Conservation (phyloP, 495 filamentous ascomycete genomes). For the Letharia lupina region DNA sequence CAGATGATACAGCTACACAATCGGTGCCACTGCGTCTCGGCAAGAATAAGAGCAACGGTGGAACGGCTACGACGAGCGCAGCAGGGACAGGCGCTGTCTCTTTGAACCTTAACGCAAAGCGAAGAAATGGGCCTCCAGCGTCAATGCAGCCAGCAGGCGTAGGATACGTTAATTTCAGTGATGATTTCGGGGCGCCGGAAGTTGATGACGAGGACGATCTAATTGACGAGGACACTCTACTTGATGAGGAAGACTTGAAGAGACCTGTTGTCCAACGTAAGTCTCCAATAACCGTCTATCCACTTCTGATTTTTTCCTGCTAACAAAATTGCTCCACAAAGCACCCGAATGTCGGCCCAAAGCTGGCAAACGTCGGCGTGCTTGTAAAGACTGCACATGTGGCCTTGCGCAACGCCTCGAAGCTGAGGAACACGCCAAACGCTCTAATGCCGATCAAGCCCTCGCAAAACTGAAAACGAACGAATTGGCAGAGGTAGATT, state of each 20-base stretch:
- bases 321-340: slow-evolving; percentile 28
- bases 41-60: slow-evolving; percentile 39
- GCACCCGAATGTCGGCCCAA: slow-evolving; percentile 77
- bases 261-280: slow-evolving; percentile 66
- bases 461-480: slow-evolving; percentile 62
- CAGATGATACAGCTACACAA: slow-evolving; percentile 51
- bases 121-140: slow-evolving; percentile 27
- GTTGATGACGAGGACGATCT: slow-evolving; percentile 69
- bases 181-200: slow-evolving; percentile 52
- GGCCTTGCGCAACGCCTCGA: slow-evolving; percentile 49
- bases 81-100: slow-evolving; percentile 28
- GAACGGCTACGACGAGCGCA: slow-evolving; percentile 27
- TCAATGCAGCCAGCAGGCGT: slow-evolving; percentile 45
- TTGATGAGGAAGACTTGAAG: slow-evolving; percentile 73
- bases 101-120: slow-evolving; percentile 41
- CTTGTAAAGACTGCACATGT: slow-evolving; percentile 97
- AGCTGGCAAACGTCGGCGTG: slow-evolving; percentile 74
- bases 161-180: slow-evolving; percentile 62
- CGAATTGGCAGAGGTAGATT: slow-evolving; percentile 84
- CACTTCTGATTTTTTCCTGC: neutral
- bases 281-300: slow-evolving; percentile 29
- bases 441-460: slow-evolving; percentile 47
- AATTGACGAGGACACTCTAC: slow-evolving; percentile 80
- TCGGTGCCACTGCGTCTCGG: slow-evolving; percentile 68
- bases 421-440: slow-evolving; percentile 33